A percentile compares a stretch with the other conserved stretches of the same genome.
Conservation (phyloP, 805 yeast species). For the Wilhelminamyces savonicus region DNA sequence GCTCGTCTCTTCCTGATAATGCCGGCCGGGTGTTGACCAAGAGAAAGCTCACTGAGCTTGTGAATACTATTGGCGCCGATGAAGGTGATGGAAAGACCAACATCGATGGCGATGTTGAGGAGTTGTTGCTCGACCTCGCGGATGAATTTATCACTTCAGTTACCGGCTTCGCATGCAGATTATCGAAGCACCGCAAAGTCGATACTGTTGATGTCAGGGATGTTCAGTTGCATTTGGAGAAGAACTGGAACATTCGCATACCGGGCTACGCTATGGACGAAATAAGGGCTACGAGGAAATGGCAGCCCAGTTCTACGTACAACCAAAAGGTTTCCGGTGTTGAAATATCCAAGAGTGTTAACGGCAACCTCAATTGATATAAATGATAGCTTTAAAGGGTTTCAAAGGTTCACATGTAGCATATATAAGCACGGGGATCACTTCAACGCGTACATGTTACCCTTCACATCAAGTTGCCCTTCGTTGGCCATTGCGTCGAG, state of each 20-base stretch:
- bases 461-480: too few relatives aligned
- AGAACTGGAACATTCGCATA: constrained; percentile 90
- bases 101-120: constrained; percentile 95
- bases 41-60: constrained; percentile 82
- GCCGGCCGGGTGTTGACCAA: constrained; percentile 82
- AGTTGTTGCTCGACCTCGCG: constrained; percentile 81
- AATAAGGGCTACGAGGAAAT: constrained; percentile 68
- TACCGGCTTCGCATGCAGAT: constrained; percentile 86
- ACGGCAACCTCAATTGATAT: constrained; percentile 35
- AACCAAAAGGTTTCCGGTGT: constrained; percentile 66
- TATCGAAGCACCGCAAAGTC: constrained; percentile 90
- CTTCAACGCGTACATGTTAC: too few relatives aligned
- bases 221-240: constrained; percentile 83
- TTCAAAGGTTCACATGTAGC: too few relatives aligned
- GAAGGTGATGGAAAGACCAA: constrained; percentile 88
- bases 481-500: too few relatives aligned
- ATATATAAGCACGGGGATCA: too few relatives aligned
- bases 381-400: too few relatives aligned
- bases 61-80: constrained; percentile 73
- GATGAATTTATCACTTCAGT: constrained; percentile 93
- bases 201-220: constrained; percentile 85
- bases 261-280: constrained; percentile 95
- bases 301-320: constrained; percentile 59
- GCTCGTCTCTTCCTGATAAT: constrained; percentile 38
- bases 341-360: constrained; percentile 56